Evolutionary conservation across 2,329 filamentous ascomycete species (phyloP).

Genomic region (Emmonsiellopsis sp.): DNA sequence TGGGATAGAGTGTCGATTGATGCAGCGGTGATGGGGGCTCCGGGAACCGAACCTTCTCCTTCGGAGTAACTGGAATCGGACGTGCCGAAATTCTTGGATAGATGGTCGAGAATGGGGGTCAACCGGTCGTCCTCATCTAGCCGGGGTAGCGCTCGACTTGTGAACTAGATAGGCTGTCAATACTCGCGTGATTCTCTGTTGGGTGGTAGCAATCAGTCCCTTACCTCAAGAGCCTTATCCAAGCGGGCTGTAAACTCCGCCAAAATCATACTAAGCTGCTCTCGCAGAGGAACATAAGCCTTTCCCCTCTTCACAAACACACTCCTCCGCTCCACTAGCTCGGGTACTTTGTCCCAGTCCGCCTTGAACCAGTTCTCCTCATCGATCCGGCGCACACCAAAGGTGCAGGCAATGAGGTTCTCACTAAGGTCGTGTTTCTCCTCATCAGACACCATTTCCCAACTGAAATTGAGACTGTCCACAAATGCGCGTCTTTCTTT

Average conservation of each 20-base stretch:
- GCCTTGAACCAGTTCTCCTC: constrained; percentile 94
- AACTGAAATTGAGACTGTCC: constrained; percentile 65
- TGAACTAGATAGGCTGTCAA: constrained; percentile 47
- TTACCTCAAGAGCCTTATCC: constrained; percentile 73
- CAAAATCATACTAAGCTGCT: constrained; percentile 82
- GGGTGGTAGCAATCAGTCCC: constrained; percentile 12
- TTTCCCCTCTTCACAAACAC: constrained; percentile 73
- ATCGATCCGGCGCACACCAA: constrained; percentile 45
- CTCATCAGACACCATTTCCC: constrained; percentile 69
- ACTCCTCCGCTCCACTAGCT: constrained; percentile 69
- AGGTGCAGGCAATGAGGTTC: constrained; percentile 51
- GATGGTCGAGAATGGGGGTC: constrained; percentile 61
- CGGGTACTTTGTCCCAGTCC: constrained; percentile 87
- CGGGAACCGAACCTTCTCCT: constrained; percentile 54
- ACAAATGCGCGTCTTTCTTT: constrained; percentile 69
- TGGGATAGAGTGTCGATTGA: constrained; percentile 71
- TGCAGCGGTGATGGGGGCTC: constrained; percentile 64
- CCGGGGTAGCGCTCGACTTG: constrained; percentile 79
- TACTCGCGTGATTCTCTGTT: neutral
- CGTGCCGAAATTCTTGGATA: constrained; percentile 93
- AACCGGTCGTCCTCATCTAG: constrained; percentile 95
- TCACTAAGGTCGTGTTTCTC: constrained; percentile 62
- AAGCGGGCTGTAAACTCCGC: constrained; percentile 74
- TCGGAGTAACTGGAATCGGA: constrained; percentile 74
- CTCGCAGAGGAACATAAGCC: constrained; percentile 79